Evolutionary conservation across 139 green algal species (phyloP), one percentile per base, ranked within the genome.

Genomic region (Asterochloris erici): DNA sequence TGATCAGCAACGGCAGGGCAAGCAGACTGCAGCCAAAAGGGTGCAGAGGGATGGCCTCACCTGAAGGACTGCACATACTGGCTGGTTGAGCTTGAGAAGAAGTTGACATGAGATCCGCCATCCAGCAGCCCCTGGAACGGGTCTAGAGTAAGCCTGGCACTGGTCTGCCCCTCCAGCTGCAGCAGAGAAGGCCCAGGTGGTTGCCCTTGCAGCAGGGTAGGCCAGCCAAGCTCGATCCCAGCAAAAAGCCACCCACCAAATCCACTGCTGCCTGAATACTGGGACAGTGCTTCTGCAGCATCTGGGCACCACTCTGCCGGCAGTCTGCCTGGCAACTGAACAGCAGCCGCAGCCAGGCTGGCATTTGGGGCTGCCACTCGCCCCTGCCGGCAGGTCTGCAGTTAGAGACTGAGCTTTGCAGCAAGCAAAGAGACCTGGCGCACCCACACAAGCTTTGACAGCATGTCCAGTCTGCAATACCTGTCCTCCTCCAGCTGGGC

Each of bases 91-190:
- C 23, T 29, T 21, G 38, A n/a, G 47, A 62, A 70, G 47, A 47
- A 61, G 15, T 64, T 61, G 4, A 54, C 76, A 17, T 21, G 21
- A 26, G 68, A 12, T 15, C 76, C 76, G 47, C 60, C 76, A 70
- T 80, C 76, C 10, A 80, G 76, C 12, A 80, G 54, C 76, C 54
- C 68, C 24, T n/a, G 12, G 24, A 80, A 80, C n/a, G 76, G 76
- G 60, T 80, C 76, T 38, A n/a, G 13, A 68, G 60, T 21, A 23
- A 47, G n/a, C 21, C 68, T n/a, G 24, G 24, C 16, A 38, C 17
- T 26, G 26, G 78, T 11, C 26, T 73, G 24, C 10, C 73, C 63
- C 60, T 60, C 15, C 24, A 73, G 27, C 16, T 63, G n/a, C 27
- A 23, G 63, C 27, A 74, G 63, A 14, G 63, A 6, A 54, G 2